Evolutionary conservation across 208 protist species (phyloP), one percentile per base, ranked within the genome.

Genomic region (Trypanosoma cruzi): DNA sequence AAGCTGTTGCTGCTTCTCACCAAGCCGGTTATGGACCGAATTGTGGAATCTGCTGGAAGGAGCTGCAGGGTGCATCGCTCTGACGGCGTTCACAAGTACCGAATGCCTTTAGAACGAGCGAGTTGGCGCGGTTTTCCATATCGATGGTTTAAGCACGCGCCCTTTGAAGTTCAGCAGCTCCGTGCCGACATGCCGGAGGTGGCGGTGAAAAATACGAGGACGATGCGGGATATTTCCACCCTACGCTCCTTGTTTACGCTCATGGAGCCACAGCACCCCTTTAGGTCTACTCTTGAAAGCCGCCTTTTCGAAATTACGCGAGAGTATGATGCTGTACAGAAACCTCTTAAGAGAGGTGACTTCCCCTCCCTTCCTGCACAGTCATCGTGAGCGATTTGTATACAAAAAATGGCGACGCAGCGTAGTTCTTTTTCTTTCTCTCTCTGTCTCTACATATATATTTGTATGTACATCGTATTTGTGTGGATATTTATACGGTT

Each of bases 131-230:
- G 73, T 13, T 97, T 97, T 54, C 89, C 89, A 20, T 79, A 93
- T 56, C 77, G 82, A 2, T 93, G 89, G 89, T 97, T 84, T 64
- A 93, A 92, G 54, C 92, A 97, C 66, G 86, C 92, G 4, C 92
- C 92, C 0, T 97, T 94, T 62, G 92, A 97, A 61, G 86, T 97
- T 31, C 87, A 94, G 64, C 86, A 97, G 78, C 77, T 97, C 48
- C 89, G 92, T 18, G 76, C 92, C 4, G 92, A 97, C 59, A 89
- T 97, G 11, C 84, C 89, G 0, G 79, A 90, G 62, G 64, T 67
- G 4, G 79, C 82, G 8, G 82, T 97, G 11, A 57, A 78, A 14
- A 94, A 95, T 57, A 94, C 89, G 16, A 85, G 92, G 32, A 84
- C 82, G 34, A 90, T 89, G 68, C 82, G 92, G 31, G 92, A 97